Evolutionary conservation across 139 green algal species (phyloP).

Genomic region (Picochlorum sp.): DNA sequence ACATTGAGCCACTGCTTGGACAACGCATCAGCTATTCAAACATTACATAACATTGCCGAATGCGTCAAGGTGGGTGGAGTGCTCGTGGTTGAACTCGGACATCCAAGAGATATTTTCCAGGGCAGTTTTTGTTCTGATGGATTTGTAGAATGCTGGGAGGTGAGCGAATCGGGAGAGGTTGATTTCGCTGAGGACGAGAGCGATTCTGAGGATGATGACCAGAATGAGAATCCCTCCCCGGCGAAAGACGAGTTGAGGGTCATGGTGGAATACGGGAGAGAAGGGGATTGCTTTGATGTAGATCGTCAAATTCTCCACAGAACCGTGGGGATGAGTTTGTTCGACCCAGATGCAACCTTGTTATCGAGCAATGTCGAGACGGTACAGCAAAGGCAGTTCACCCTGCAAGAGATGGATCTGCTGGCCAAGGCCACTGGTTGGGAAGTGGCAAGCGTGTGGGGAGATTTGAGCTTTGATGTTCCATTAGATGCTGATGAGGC

Average conservation of each 20-base stretch:
- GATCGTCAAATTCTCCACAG: slow-evolving; percentile 24
- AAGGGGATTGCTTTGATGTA: slow-evolving; percentile 27
- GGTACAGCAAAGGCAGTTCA: slow-evolving; percentile 22
- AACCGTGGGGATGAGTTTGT: slow-evolving; percentile 25
- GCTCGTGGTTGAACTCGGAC: slow-evolving; percentile 25
- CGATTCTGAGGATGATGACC: background rate
- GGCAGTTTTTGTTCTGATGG: slow-evolving; percentile 16
- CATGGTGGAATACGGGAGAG: slow-evolving; percentile 31
- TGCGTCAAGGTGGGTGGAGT: slow-evolving; percentile 19
- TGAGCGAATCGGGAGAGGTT: slow-evolving; percentile 2
- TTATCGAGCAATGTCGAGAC: slow-evolving; percentile 12
- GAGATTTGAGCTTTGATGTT: slow-evolving; percentile 17
- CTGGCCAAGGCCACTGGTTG: slow-evolving; percentile 13
- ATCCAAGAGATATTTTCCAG: slow-evolving; percentile 21
- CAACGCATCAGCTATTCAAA: slow-evolving; percentile 23
- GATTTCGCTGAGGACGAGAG: slow-evolving; percentile 3
- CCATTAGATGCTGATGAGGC: slow-evolving; percentile 20
- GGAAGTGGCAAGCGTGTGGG: slow-evolving; percentile 14
- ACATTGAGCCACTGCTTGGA: slow-evolving; percentile 25
- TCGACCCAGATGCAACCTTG: slow-evolving; percentile 11
- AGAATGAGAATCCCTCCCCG: background rate
- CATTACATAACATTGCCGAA: slow-evolving; percentile 15
- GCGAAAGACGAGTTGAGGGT: slow-evolving; percentile 4
- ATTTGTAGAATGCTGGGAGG: slow-evolving; percentile 28
- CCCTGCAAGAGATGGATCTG: slow-evolving; percentile 25